These are phyloP conservation scores for Metschnikowia shivogae DNA, from an alignment of 805 yeast species.

Conservation along the genomic window DNA sequence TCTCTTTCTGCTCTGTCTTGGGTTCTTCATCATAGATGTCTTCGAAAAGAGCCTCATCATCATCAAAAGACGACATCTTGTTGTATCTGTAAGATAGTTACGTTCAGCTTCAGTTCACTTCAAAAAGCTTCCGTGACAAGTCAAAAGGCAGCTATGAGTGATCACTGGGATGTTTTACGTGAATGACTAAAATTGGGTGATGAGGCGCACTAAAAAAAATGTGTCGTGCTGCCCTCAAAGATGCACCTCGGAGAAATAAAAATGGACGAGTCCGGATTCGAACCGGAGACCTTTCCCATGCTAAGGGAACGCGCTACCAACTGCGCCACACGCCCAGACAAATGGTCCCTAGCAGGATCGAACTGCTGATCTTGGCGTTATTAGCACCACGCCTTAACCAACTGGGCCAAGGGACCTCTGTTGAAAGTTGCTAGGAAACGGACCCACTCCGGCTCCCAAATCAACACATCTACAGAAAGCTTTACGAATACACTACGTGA, in stretches of 20 bases:
- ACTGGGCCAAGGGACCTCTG: slow-evolving; percentile 47
- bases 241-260: slow-evolving; percentile 17
- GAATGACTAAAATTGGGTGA: background rate
- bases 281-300: slow-evolving; percentile 78
- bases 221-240: background rate
- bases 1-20: slow-evolving; percentile 6
- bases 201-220: background rate
- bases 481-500: too few species aligned
- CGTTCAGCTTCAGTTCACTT: background rate
- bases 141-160: background rate
- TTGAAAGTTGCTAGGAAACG: too few species aligned
- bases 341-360: slow-evolving; percentile 84
- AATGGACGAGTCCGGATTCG: slow-evolving; percentile 74
- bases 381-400: slow-evolving; percentile 52
- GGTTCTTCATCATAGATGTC: slow-evolving; percentile 60
- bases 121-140: background rate
- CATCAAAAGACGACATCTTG: slow-evolving; percentile 50
- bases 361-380: slow-evolving; percentile 73
- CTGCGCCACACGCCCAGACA: slow-evolving; percentile 71
- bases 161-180: too few species aligned
- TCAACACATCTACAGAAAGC: too few species aligned
- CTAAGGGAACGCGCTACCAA: slow-evolving; percentile 82
- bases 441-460: too few species aligned
- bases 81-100: background rate
- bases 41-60: slow-evolving; percentile 91